phyloP scores from a whole-genome alignment of 306 rosid genomes.

The Pterocarpus santalinus region DNA sequence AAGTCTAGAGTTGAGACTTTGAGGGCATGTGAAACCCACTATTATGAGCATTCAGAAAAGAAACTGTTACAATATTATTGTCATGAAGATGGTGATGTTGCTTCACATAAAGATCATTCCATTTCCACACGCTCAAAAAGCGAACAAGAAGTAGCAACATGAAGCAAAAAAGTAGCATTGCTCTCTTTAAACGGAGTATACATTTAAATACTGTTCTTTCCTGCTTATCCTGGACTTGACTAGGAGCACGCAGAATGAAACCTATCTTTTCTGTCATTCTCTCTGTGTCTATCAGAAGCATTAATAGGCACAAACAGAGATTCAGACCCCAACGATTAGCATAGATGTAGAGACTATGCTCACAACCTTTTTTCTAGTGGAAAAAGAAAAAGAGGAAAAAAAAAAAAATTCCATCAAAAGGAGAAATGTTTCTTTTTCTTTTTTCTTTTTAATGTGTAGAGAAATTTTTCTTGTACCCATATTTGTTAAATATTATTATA shows the following conservation, averaged over 20 bases:
- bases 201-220: constrained; percentile 3
- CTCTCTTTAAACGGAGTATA: neutral
- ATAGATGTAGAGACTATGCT: neutral
- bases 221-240: constrained; percentile 3
- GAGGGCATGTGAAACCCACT: constrained; percentile 35
- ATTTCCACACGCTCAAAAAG: constrained; percentile 49
- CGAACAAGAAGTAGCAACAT: constrained; percentile 33
- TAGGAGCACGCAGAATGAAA: constrained; percentile 11
- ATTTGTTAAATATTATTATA: too few relatives aligned
- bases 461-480: too few relatives aligned
- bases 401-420: too few relatives aligned
- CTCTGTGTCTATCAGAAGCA: constrained; percentile 5
- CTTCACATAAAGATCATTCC: constrained; percentile 39
- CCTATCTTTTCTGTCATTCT: neutral
- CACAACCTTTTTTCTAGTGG: too few relatives aligned
- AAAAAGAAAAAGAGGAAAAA: too few relatives aligned
- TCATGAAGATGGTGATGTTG: constrained; percentile 14
- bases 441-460: too few relatives aligned
- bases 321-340: neutral
- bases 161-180: constrained; percentile 21
- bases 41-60: constrained; percentile 2
- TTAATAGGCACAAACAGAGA: neutral
- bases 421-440: too few relatives aligned
- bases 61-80: neutral
- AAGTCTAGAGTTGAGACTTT: constrained; percentile 8